These are phyloP conservation scores for Cryphonectria japonica DNA, from an alignment of 2,329 filamentous ascomycete species.

Conservation along the genomic window DNA sequence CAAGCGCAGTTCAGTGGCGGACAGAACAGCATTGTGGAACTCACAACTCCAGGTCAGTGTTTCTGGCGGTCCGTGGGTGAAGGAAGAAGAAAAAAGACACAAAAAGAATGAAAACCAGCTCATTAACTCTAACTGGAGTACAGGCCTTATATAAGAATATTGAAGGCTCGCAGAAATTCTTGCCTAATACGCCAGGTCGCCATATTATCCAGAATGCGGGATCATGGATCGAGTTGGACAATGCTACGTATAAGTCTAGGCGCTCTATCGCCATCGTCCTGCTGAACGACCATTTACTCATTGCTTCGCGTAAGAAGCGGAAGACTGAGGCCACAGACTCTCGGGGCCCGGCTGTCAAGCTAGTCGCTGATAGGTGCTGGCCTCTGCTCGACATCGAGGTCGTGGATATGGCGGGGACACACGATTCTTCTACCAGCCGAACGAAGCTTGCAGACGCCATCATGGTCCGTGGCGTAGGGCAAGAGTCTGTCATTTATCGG, in stretches of 20 bases:
- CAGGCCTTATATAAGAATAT: slow-evolving; percentile 89
- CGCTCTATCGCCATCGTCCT: slow-evolving; percentile 89
- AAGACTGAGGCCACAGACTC: slow-evolving; percentile 68
- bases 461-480: slow-evolving; percentile 82
- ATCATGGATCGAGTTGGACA: slow-evolving; percentile 94
- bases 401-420: slow-evolving; percentile 77
- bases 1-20: slow-evolving; percentile 86
- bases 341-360: slow-evolving; percentile 67
- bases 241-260: slow-evolving; percentile 93
- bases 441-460: slow-evolving; percentile 82
- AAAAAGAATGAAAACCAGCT: too few relatives aligned
- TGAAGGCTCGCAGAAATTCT: slow-evolving; percentile 96
- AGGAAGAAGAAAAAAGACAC: too few relatives aligned
- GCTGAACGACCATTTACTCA: slow-evolving; percentile 89
- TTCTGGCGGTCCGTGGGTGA: not conserved
- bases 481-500: slow-evolving; percentile 92
- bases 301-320: slow-evolving; percentile 92
- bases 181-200: slow-evolving; percentile 86
- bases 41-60: slow-evolving; percentile 64
- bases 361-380: slow-evolving; percentile 95
- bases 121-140: slow-evolving; percentile 8
- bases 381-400: slow-evolving; percentile 90
- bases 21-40: slow-evolving; percentile 69
- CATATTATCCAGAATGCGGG: slow-evolving; percentile 94
- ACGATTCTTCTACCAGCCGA: slow-evolving; percentile 57